These are phyloP conservation scores for Ramichloridium luteum DNA, from an alignment of 2,329 filamentous ascomycete genomes.

Conservation along the genomic window DNA sequence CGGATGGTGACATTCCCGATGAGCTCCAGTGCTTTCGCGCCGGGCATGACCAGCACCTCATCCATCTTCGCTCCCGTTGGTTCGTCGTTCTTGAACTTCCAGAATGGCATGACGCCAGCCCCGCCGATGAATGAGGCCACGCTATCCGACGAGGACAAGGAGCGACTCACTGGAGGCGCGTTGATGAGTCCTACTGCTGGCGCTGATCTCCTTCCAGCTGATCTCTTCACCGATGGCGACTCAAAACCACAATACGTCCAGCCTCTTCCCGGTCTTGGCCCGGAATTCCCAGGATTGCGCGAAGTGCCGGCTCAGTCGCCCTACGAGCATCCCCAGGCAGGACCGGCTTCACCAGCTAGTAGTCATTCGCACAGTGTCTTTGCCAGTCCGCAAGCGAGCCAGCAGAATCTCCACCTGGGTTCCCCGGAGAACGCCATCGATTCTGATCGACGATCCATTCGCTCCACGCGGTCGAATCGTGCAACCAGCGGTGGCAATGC, in stretches of 20 bases:
- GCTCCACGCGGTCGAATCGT: constrained; percentile 39
- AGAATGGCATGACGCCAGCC: constrained; percentile 49
- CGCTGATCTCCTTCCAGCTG: constrained; percentile 55
- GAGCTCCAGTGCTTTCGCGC: constrained; percentile 22
- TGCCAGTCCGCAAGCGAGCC: constrained; percentile 36
- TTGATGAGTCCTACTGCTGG: constrained; percentile 68
- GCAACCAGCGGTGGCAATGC: constrained; percentile 27
- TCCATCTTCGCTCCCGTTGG: constrained; percentile 40
- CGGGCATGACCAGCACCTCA: constrained; percentile 35
- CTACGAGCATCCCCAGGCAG: constrained; percentile 16
- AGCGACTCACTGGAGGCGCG: constrained; percentile 49
- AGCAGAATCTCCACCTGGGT: constrained; percentile 31
- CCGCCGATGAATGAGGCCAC: constrained; percentile 30
- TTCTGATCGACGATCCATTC: constrained; percentile 35
- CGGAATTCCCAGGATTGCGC: constrained; percentile 29
- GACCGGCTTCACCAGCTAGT: constrained; percentile 33
- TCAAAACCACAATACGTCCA: constrained; percentile 12
- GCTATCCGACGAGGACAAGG: constrained; percentile 51
- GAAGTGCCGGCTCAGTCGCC: constrained; percentile 22
- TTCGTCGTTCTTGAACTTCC: constrained; percentile 43
- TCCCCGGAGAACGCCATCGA: constrained; percentile 31
- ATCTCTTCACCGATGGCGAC: constrained; percentile 32
- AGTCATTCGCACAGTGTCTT: constrained; percentile 34
- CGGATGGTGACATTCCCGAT: constrained; percentile 16
- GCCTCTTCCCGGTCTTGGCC: constrained; percentile 24